Evolutionary conservation across 805 yeast species (phyloP), one percentile per base, ranked within the genome.

Genomic region (Metschnikowia colocasiae): DNA sequence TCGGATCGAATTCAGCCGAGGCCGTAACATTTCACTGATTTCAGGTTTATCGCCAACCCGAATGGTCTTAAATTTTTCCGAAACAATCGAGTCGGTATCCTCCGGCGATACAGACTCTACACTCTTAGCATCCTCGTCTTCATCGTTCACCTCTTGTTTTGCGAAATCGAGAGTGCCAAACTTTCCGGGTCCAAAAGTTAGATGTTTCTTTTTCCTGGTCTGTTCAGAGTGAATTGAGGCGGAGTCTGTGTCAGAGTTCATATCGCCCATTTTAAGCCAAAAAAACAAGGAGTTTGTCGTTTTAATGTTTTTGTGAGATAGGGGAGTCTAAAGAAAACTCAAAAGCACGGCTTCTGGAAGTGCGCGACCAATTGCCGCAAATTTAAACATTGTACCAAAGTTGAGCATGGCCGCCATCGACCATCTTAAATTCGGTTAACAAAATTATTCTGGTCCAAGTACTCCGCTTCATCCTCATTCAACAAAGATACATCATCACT

Each of bases 401-500:
- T 30, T 31, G 34, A 31, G 34, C 19, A 16, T 16, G 6, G 13
- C 13, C 34, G 6, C 6, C 10, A 25, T 16, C 34, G 8, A 31
- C 4, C 20, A 15, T 4, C 18, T 15, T 23, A 40, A 5, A 51
- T 33, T 16, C 39, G 26, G 42, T 53, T 51, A 41, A 52, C 41
- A 32, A 53, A 52, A 19, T 49, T 40, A 16, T 41, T 52, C 29
- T 39, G 45, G 37, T 52, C 53, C 48, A 54, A 47, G 18, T 43
- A 49, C 23, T 30, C 26, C 38, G 44, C 51, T 29, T 54, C 57
- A 13, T 49, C 49, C 9, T 54, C 56, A 26, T 52, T 48, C 26
- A 54, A 47, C 22, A 54, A 19, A 5, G 57, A 54, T 3, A 23
- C 40, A 13, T 19, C 23, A 27, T 52, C 55, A 9, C 22, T 34